Percentiles rank a stretch among this genome's conserved stretches.
Evolutionary conservation across 177 flowering plant genomes (phyloP).

Genomic region (Vitis hybrid): DNA sequence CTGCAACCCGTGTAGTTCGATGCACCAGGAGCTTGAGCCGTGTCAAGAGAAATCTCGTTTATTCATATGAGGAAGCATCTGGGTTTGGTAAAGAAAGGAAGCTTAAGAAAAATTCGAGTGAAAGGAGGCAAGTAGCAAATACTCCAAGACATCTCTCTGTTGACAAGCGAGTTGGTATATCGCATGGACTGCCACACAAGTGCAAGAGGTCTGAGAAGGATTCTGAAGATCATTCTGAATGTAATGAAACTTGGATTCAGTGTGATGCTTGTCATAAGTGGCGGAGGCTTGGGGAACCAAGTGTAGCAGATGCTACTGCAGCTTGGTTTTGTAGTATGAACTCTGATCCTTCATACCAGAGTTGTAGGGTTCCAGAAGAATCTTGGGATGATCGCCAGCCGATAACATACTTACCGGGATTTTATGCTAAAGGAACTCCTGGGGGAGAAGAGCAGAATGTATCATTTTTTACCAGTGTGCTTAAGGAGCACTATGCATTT

Average conservation of each 20-base stretch:
- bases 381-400: conserved; percentile 50
- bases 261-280: conserved; percentile 92
- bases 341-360: conserved; percentile 56
- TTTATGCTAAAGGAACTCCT: conserved; percentile 57
- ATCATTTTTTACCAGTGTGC: conserved; percentile 72
- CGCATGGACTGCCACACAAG: conserved; percentile 16
- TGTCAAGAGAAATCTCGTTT: conserved; percentile 64
- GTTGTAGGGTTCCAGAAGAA: conserved; percentile 77
- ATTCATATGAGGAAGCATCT: conserved; percentile 39
- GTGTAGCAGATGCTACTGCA: conserved; percentile 40
- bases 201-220: conserved; percentile 23
- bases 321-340: conserved; percentile 99
- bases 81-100: conserved; percentile 14
- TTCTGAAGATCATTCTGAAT: conserved; percentile 21
- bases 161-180: conserved; percentile 17
- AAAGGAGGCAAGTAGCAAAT: conserved; percentile 18
- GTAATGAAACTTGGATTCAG: conserved; percentile 83
- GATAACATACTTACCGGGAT: conserved; percentile 74
- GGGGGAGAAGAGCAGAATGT: conserved; percentile 70
- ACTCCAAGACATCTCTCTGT: conserved; percentile 6
- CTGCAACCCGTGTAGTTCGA: conserved; percentile 23
- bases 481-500: conserved; percentile 60
- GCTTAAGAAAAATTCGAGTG: conserved; percentile 15
- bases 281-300: conserved; percentile 59
- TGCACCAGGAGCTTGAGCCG: conserved; percentile 44